Evolutionary conservation across 2,329 filamentous ascomycete genomes (phyloP).

Genomic region (Sclerotinia nivalis): DNA sequence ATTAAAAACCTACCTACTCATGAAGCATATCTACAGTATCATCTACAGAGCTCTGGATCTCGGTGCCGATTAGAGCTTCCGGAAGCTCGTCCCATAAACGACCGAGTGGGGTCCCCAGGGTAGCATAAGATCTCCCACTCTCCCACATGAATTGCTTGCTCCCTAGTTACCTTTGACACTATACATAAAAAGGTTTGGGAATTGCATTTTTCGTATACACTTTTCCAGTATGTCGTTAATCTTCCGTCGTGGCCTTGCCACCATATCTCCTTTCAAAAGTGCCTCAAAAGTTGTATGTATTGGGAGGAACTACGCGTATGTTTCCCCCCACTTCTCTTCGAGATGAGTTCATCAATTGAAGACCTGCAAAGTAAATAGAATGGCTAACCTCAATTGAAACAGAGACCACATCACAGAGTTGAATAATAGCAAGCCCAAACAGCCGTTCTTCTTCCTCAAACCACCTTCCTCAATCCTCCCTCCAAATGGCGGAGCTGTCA

Average conservation of each 20-base stretch:
- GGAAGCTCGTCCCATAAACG: background rate
- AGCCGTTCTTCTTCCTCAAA: conserved; percentile 99
- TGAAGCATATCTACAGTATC: background rate
- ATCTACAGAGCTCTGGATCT: background rate
- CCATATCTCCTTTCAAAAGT: conserved; percentile 50
- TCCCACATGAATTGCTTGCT: background rate
- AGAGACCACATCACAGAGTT: conserved; percentile 94
- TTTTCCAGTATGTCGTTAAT: conserved; percentile 36
- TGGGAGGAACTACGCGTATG: conserved; percentile 92
- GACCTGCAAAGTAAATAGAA: background rate
- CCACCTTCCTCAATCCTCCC: conserved; percentile 82
- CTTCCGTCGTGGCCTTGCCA: conserved; percentile 40
- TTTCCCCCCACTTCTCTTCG: conserved; percentile 30
- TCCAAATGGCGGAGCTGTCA: conserved; percentile 74
- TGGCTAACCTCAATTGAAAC: background rate
- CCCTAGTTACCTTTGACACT: background rate
- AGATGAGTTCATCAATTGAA: conserved; percentile 17
- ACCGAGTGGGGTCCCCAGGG: conserved; percentile 14
- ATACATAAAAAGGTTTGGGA: background rate
- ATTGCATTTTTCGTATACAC: background rate
- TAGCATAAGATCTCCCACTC: background rate
- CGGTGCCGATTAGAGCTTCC: background rate
- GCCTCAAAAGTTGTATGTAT: conserved; percentile 73
- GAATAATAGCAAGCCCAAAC: conserved; percentile 81
- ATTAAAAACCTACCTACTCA: background rate